Evolutionary conservation across 768 basidiomycete species (phyloP).

Genomic region (Phanerochaete carnosa): DNA sequence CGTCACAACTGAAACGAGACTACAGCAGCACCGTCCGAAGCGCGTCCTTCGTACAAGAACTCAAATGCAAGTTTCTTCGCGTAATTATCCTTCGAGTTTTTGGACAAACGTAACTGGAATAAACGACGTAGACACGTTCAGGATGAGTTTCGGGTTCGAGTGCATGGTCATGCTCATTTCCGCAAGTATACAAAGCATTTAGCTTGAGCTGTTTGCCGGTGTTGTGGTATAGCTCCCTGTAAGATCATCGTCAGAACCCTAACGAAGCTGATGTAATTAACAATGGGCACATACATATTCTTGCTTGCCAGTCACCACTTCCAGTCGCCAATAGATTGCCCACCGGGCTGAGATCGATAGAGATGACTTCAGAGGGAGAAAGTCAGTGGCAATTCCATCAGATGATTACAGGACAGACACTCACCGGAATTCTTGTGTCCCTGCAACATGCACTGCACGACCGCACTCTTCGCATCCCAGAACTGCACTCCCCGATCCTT

Average conservation of each 20-base stretch:
- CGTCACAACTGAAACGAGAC: slow-evolving; percentile 6
- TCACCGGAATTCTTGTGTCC: slow-evolving; percentile 67
- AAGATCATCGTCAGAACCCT: neutral
- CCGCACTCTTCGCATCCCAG: slow-evolving; percentile 76
- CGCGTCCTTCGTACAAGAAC: slow-evolving; percentile 1
- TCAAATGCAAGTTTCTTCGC: neutral
- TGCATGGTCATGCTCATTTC: neutral
- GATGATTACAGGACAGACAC: slow-evolving; percentile 17
- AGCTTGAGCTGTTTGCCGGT: neutral
- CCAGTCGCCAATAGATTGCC: slow-evolving; percentile 66
- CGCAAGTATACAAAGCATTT: neutral
- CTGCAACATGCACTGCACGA: slow-evolving; percentile 92
- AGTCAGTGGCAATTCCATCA: neutral
- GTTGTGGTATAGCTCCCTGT: slow-evolving; percentile 5
- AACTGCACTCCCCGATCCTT: slow-evolving; percentile 97
- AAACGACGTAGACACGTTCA: neutral
- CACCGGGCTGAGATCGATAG: slow-evolving; percentile 63
- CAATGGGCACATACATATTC: slow-evolving; percentile 50
- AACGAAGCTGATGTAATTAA: neutral
- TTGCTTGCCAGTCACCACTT: slow-evolving; percentile 67
- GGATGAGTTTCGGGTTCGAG: neutral
- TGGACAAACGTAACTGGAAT: neutral
- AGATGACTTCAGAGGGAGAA: slow-evolving; percentile 46
- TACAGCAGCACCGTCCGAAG: slow-evolving; percentile 14
- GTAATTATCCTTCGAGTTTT: neutral